Percentiles rank a stretch among this genome's conserved stretches.
Evolutionary conservation across 495 filamentous ascomycete genomes (phyloP).

Genomic region (Paragyromitra xinjiangensis): DNA sequence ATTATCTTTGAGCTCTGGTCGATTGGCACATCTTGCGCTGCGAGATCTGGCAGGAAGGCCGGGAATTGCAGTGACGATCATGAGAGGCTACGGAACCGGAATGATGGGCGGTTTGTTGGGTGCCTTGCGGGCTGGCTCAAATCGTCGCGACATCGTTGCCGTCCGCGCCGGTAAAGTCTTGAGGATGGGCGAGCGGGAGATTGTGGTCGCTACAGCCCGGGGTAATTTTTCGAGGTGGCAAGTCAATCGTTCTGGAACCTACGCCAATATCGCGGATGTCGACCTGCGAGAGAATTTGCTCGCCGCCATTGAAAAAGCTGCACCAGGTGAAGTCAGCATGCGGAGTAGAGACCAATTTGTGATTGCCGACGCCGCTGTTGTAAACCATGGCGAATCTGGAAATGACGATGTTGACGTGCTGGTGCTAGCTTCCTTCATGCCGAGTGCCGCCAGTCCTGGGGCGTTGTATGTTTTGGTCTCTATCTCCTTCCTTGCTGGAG

Average conservation of each 20-base stretch:
- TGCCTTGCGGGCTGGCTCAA: conserved; percentile 70
- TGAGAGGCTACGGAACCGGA: conserved; percentile 71
- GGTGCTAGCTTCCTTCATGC: conserved; percentile 54
- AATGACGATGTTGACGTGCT: conserved; percentile 41
- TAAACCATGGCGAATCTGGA: conserved; percentile 41
- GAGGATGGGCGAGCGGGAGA: conserved; percentile 82
- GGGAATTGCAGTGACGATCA: conserved; percentile 74
- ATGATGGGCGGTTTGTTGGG: conserved; percentile 80
- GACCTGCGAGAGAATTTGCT: conserved; percentile 59
- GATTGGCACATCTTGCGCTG: conserved; percentile 83
- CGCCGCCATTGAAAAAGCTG: conserved; percentile 56
- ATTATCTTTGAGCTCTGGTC: conserved; percentile 80
- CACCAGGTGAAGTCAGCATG: conserved; percentile 31
- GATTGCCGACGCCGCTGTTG: conserved; percentile 48
- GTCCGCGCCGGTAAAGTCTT: conserved; percentile 73
- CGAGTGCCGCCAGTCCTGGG: conserved; percentile 21
- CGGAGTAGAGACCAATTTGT: conserved; percentile 54
- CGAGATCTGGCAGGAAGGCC: conserved; percentile 87
- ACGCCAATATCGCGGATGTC: conserved; percentile 58
- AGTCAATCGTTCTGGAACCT: conserved; percentile 78
- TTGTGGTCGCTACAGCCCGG: conserved; percentile 76
- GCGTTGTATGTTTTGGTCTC: conserved; percentile 60
- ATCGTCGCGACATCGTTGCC: conserved; percentile 78
- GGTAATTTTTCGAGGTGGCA: conserved; percentile 85
- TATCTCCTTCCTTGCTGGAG: conserved; percentile 39